Conservation (phyloP, 371 early-diverging fungal species). For the Mucor indicus region DNA sequence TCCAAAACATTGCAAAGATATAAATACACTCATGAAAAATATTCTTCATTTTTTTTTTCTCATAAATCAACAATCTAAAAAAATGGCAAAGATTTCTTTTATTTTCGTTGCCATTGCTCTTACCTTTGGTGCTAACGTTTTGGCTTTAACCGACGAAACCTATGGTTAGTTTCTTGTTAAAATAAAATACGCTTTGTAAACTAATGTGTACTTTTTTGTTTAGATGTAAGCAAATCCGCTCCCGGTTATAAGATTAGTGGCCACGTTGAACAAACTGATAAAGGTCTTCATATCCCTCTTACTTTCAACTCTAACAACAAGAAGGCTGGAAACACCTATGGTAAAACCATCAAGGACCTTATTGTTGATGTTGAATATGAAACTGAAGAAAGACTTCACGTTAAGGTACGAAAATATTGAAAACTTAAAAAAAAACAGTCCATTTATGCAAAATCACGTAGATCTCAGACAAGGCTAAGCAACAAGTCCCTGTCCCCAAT, state of each 20-base stretch:
- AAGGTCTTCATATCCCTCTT: constrained; percentile 34
- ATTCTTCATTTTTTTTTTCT: no score
- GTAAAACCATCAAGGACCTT: constrained; percentile 42
- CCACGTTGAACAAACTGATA: constrained; percentile 17
- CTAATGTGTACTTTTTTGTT: not conserved
- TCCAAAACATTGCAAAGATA: no score
- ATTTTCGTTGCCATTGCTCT: constrained; percentile 24
- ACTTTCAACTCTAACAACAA: constrained; percentile 3
- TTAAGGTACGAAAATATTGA: constrained; percentile 40
- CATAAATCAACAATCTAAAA: no score
- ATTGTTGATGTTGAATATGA: constrained; percentile 48
- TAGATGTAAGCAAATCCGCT: constrained; percentile 17
- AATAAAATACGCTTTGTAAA: not conserved
- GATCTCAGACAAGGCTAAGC: constrained; percentile 45
- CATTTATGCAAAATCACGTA: not conserved
- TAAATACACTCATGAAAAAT: no score
- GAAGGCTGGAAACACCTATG: constrained; percentile 22
- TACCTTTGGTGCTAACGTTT: constrained; percentile 8
- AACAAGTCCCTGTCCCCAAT: constrained; percentile 57
- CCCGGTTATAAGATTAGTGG: constrained; percentile 35
- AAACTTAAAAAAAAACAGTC: not conserved
- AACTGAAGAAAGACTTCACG: constrained; percentile 45
- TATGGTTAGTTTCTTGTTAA: constrained; percentile 9
- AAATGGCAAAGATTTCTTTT: constrained; percentile 18
- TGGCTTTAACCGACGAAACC: constrained; percentile 15